Evolutionary conservation across 345 rosid genomes (phyloP), one percentile per base, ranked within the genome.

Genomic region (Passiflora organensis): DNA sequence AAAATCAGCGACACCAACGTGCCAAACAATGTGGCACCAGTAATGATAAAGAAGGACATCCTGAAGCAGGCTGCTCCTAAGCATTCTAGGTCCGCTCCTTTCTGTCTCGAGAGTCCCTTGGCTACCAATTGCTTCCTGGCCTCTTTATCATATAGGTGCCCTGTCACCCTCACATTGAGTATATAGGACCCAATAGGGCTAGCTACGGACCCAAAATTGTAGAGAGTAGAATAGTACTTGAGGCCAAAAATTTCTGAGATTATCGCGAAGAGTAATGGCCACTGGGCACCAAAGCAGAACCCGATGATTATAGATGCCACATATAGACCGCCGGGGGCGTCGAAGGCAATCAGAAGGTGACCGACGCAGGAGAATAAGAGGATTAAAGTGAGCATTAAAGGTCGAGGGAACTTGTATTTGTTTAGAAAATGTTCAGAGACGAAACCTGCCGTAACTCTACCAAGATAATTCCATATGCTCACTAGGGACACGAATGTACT

Each of bases 241-340:
- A 83, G 78, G 14, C 90, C 90, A 32, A 83, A 83, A 2, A 83
- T 45, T 55, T 84, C 86, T 0, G 90, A 84, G 6, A 84, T 81
- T 24, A 84, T 77, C 0, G 80, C 81, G 43, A 81, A 84, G n/a
- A 84, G 75, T 19, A 81, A 24, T 17, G 87, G 78, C 77, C 76
- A 69, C 17, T 84, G 87, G 18, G 85, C 87, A 0, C 90, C 87
- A 38, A 69, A 81, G 37, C 79, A 72, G 58, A 84, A 84, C 6
- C 90, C 87, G 0, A 81, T 66, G 0, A 84, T 24, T 10, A 84
- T 21, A 0, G 90, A 84, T 2, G 90, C 87, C 4, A 63, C 19
- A 44, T 84, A 81, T 13, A 84, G 67, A 0, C 79, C 78, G 22
- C 68, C 66, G 0, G 81, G 70, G 48, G 72, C 68, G 2, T 71